Conservation (phyloP, 1,139 yeast species). For the Groenewaldozyma sp. region DNA sequence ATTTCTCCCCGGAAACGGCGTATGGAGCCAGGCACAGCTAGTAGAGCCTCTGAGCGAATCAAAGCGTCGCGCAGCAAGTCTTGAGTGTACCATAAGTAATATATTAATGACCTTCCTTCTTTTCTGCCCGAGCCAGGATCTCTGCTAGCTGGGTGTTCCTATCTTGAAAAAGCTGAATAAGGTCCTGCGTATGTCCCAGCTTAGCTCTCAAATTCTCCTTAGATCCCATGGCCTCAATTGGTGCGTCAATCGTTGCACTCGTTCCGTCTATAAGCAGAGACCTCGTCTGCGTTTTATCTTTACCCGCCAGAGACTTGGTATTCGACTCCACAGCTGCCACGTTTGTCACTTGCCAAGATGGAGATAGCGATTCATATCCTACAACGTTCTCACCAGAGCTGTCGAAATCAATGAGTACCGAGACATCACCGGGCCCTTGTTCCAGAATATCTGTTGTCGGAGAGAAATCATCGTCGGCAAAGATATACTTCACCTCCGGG, state of each 20-base stretch:
- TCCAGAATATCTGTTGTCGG: constrained; percentile 30
- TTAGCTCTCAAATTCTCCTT: background rate
- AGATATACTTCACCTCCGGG: constrained; percentile 32
- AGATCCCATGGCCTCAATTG: background rate
- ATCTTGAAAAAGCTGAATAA: constrained; percentile 16
- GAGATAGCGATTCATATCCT: constrained; percentile 27
- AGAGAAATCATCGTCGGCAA: constrained; percentile 31
- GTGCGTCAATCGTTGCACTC: constrained; percentile 8
- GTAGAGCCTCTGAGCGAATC: too few relatives aligned
- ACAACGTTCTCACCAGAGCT: constrained; percentile 24
- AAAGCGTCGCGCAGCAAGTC: too few relatives aligned
- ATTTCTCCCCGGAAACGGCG: too few relatives aligned
- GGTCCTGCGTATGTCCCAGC: constrained; percentile 3
- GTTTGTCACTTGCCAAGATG: constrained; percentile 31
- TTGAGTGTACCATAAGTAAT: too few relatives aligned
- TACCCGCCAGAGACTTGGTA: constrained; percentile 14
- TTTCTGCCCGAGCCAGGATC: constrained; percentile 5
- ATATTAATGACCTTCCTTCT: background rate
- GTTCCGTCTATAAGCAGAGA: constrained; percentile 18
- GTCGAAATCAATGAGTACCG: constrained; percentile 32
- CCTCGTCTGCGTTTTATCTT: constrained; percentile 11
- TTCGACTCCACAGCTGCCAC: constrained; percentile 12
- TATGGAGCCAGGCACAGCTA: too few relatives aligned
- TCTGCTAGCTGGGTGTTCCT: constrained; percentile 18
- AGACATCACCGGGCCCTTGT: constrained; percentile 23